Evolutionary conservation across 1,139 yeast genomes (phyloP), one percentile per base, ranked within the genome.

Genomic region (Debaryomyces sp.): DNA sequence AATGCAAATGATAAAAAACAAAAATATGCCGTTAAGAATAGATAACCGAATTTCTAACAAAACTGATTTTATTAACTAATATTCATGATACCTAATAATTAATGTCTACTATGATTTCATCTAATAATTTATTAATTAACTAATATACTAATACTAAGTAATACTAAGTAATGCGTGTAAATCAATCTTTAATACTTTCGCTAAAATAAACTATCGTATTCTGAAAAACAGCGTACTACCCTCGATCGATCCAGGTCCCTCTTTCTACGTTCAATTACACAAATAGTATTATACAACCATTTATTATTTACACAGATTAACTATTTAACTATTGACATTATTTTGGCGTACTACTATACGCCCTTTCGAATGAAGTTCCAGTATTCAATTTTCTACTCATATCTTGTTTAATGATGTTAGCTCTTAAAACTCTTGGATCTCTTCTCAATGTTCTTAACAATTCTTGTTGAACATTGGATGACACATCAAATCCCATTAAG

Each of bases 391-490:
- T 70, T 60, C 74, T 75, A 33, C 70, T 71, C 54, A 85, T 84
- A 54, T 88, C 84, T 46, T 86, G 84, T 64, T 83, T 89, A 49
- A 87, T 78, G 38, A 92, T 78, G 51, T 84, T 81, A 26, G 95
- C 83, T 64, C 97, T 80, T 52, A 92, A 82, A 55, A 92, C 85
- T 71, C 98, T 86, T 26, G 98, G 97, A 68, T 92, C 99, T 55
- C 82, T 81, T 61, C 87, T 82, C 58, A 92, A 72, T 4, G 96
- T 85, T 70, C 96, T 81, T 56, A 85, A 71, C 49, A 94, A 83
- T 70, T 91, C 96, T 45, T 86, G 81, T 67, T 92, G 98, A 8
- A 89, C 97, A 45, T 86, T 84, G 12, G 92, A 80, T 46, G 95
- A 87, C 2, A 91, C 80, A 64, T 94, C 98, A 64, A 94, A 94